Conservation (phyloP, 2,329 filamentous ascomycete genomes). For the Fusarium coicis region DNA sequence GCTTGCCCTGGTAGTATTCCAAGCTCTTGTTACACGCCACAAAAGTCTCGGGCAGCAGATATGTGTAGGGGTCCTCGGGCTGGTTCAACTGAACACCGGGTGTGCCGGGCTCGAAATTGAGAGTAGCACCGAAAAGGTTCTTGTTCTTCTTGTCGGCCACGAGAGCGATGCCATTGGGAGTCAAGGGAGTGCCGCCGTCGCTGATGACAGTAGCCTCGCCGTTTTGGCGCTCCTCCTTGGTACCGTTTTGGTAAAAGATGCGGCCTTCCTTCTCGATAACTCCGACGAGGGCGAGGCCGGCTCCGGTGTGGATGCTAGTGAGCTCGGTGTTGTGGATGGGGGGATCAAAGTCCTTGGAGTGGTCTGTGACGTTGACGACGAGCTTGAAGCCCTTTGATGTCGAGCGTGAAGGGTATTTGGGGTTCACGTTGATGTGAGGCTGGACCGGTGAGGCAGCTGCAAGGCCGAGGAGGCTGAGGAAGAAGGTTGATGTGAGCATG, state of each 20-base stretch:
- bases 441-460: conserved; percentile 38
- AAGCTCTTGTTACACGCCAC: conserved; percentile 57
- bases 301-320: conserved; percentile 56
- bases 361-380: conserved; percentile 58
- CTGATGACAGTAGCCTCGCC: conserved; percentile 51
- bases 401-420: conserved; percentile 27
- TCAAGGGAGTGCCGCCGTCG: conserved; percentile 53
- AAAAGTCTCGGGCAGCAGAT: conserved; percentile 50
- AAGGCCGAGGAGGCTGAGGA: conserved; percentile 42
- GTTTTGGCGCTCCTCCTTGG: conserved; percentile 48
- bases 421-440: conserved; percentile 21
- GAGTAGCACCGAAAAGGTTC: conserved; percentile 45
- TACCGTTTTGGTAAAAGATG: conserved; percentile 63
- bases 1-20: conserved; percentile 53
- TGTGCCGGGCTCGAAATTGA: conserved; percentile 52
- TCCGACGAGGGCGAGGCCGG: conserved; percentile 54
- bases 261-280: conserved; percentile 43
- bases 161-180: conserved; percentile 52
- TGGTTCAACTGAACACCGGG: conserved; percentile 48
- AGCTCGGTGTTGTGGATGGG: conserved; percentile 55
- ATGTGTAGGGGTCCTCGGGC: conserved; percentile 39
- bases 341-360: conserved; percentile 51
- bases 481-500: conserved; percentile 41
- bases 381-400: conserved; percentile 53
- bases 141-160: conserved; percentile 44